These are phyloP conservation scores for Verbena officinalis DNA, from an alignment of 257 asterid species.

Conservation along the genomic window DNA sequence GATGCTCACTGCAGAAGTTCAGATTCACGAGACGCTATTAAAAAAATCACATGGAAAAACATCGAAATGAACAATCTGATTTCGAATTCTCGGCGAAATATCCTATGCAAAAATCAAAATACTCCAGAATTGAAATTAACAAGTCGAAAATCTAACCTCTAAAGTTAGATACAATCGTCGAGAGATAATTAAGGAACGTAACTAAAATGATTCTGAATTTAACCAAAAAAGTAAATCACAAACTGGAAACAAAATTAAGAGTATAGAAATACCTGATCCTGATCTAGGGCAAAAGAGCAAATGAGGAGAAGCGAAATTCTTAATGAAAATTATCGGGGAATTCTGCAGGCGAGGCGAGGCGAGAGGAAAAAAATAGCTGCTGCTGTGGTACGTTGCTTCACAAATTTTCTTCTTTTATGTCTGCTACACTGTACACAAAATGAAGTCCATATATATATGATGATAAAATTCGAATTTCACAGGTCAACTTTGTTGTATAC, in stretches of 20 bases:
- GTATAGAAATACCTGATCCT: slow-evolving; percentile 42
- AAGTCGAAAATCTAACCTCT: slow-evolving; percentile 4
- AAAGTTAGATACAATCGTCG: slow-evolving; percentile 3
- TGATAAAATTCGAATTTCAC: slow-evolving; percentile 25
- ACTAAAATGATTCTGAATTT: slow-evolving; percentile 23
- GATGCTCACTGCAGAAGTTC: slow-evolving; percentile 19
- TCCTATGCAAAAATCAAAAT: slow-evolving; percentile 15
- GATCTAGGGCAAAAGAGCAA: slow-evolving; percentile 37
- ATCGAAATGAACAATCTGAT: slow-evolving; percentile 22
- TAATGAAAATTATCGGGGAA: slow-evolving; percentile 16
- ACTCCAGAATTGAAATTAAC: slow-evolving; percentile 11
- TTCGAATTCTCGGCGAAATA: slow-evolving; percentile 10
- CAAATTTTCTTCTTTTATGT: slow-evolving; percentile 16
- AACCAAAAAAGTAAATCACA: background rate
- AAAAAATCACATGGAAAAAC: slow-evolving; percentile 18
- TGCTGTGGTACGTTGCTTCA: slow-evolving; percentile 25
- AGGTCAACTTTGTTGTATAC: slow-evolving; percentile 6
- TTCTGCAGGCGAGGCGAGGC: slow-evolving; percentile 24
- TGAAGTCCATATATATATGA: slow-evolving; percentile 16
- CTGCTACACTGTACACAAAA: slow-evolving; percentile 21
- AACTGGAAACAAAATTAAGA: slow-evolving; percentile 20
- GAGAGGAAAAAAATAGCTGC: slow-evolving; percentile 4
- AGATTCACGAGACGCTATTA: slow-evolving; percentile 27
- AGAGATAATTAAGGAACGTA: background rate
- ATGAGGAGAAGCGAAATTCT: slow-evolving; percentile 11